Evolutionary conservation across 768 basidiomycete species (phyloP), one percentile per base, ranked within the genome.

Genomic region (Lactifluus hygrophoroides): DNA sequence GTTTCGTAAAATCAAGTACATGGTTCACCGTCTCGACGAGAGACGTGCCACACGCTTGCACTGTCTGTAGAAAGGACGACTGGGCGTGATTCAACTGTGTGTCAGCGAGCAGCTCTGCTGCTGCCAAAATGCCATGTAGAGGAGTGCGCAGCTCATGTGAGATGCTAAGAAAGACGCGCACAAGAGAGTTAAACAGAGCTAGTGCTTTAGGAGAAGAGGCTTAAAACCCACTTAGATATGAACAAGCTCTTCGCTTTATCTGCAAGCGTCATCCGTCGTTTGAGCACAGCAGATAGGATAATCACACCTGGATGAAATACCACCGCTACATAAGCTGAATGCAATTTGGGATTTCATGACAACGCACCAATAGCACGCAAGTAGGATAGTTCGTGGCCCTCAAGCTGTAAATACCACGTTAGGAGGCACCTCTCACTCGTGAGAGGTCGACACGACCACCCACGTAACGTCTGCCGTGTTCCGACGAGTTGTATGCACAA

Each of bases 1-100:
- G 78, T 68, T 97, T 97, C 30, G 93, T 95, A 67, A 94, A 97
- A 69, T 97, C 94, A 27, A 97, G 75, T 5, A 97, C 94, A 65
- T 97, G 94, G 67, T 96, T 96, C 49, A 97, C 93, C 0, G 94
- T 95, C 74, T 97, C 94, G 42, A 94, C 90, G 1, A 97, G 79
- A 1, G 91, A 92, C n/a, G 88, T 94, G 14, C 93, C 94, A 67
- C 94, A 96, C 6, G 91, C 93, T 69, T 94, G 89, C 1, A 96
- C 90, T 0, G 94, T 96, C 67, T 93, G 88, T 50, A 96, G 73
- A 75, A 93, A 95, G 0, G 93, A 91, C 10, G 75, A 69, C 69
- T 97, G 94, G 13, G 84, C 84, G 47, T 88, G 83, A 66, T 83
- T 87, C 32, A 97, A 74, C n/a, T 78, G 67, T 13, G 89, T 95